phyloP scores from a whole-genome alignment of 305 asterid species.

The Fraxinus xanthoxyloides region DNA sequence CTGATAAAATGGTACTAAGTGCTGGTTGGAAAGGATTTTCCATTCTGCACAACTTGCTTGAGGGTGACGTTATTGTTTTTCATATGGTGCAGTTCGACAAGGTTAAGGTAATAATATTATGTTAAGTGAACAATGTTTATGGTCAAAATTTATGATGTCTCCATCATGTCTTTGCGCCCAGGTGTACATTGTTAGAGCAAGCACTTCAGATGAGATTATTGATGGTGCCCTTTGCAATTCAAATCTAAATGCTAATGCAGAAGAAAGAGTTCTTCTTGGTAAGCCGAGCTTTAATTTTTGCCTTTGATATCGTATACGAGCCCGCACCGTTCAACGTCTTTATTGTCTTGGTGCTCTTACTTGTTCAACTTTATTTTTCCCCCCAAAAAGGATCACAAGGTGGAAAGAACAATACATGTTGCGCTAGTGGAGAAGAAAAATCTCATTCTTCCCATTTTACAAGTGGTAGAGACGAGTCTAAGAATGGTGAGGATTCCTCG shows the following conservation, averaged over 20 bases:
- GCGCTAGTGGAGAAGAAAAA: neutral
- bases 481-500: neutral
- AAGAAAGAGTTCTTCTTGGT: neutral
- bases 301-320: neutral
- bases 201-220: neutral
- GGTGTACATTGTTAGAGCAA: slow-evolving; percentile 5
- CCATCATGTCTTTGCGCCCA: neutral
- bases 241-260: neutral
- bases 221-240: neutral
- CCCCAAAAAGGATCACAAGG: neutral
- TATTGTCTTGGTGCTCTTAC: neutral
- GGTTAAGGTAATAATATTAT: slow-evolving; percentile 34
- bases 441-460: neutral
- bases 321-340: neutral
- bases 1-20: slow-evolving; percentile 45
- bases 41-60: slow-evolving; percentile 35
- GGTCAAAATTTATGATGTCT: neutral
- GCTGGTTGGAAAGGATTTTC: slow-evolving; percentile 57
- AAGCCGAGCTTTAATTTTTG: neutral
- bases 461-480: neutral
- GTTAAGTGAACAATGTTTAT: neutral
- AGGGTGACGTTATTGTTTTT: slow-evolving; percentile 46
- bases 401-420: neutral
- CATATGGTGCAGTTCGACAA: slow-evolving; percentile 34
- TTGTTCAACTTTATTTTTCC: neutral